Evolutionary conservation across 495 filamentous ascomycete genomes (phyloP).

Genomic region (Penicillium egyptiacum): DNA sequence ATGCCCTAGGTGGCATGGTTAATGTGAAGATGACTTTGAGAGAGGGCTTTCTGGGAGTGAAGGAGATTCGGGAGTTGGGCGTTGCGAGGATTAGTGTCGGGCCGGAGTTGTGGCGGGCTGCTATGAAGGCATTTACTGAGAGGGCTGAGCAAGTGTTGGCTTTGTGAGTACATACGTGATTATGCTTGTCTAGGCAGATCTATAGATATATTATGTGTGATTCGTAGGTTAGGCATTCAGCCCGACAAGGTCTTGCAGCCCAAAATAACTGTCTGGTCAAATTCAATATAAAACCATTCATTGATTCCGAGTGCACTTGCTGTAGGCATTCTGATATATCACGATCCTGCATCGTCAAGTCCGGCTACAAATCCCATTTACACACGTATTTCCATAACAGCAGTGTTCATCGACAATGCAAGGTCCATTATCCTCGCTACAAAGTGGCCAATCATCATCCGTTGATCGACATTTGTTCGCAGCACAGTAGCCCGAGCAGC

Average conservation of each 20-base stretch:
- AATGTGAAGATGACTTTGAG: slow-evolving; percentile 41
- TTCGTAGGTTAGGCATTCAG: background rate
- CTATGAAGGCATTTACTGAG: slow-evolving; percentile 32
- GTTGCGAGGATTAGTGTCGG: slow-evolving; percentile 50
- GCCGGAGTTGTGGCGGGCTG: slow-evolving; percentile 29
- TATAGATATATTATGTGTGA: background rate
- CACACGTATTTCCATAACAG: slow-evolving; percentile 31
- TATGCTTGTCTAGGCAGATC: background rate
- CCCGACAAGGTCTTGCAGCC: background rate
- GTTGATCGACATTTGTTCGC: slow-evolving; percentile 32
- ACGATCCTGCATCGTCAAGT: background rate
- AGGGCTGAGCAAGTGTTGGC: slow-evolving; percentile 22
- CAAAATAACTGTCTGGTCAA: background rate
- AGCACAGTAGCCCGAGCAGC: slow-evolving; percentile 32
- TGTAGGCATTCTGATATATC: background rate
- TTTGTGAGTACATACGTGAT: background rate
- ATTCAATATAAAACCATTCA: background rate
- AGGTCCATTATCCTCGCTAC: slow-evolving; percentile 27
- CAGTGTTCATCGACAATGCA: slow-evolving; percentile 27
- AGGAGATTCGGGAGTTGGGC: slow-evolving; percentile 40
- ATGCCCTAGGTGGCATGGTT: slow-evolving; percentile 33
- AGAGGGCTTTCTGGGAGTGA: slow-evolving; percentile 29
- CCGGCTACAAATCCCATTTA: slow-evolving; percentile 24
- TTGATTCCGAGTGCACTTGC: background rate
- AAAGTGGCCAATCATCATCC: slow-evolving; percentile 27